These are phyloP conservation scores for Cinnamomum micranthum DNA, from an alignment of 164 flowering plant species.

Conservation along the genomic window DNA sequence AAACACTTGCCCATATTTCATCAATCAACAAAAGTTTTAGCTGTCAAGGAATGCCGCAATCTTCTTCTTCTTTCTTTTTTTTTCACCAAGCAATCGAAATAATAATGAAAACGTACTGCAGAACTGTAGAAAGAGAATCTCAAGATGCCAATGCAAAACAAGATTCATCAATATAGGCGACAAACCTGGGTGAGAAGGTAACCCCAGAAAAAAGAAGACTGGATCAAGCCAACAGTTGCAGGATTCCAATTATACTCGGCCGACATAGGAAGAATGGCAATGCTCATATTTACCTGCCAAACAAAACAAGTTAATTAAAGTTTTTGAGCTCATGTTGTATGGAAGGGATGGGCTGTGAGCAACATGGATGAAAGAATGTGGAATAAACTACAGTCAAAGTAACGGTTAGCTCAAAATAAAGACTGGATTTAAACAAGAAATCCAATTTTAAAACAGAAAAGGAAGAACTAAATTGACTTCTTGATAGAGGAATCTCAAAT, in stretches of 20 bases:
- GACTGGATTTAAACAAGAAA: neutral
- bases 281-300: slow-evolving; percentile 96
- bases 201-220: slow-evolving; percentile 98
- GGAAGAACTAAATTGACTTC: neutral
- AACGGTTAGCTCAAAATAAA: neutral
- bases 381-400: neutral
- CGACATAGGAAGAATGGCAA: slow-evolving; percentile 98
- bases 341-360: neutral
- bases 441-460: no score
- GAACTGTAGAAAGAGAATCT: neutral
- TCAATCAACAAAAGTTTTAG: neutral
- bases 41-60: neutral
- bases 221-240: slow-evolving; percentile 88
- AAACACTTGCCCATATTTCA: neutral
- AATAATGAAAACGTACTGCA: neutral
- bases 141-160: neutral
- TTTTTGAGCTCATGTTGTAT: neutral
- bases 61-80: neutral
- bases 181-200: slow-evolving; percentile 94
- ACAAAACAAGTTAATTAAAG: neutral
- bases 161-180: neutral
- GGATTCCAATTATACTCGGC: slow-evolving; percentile 83
- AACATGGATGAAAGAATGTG: neutral
- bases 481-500: neutral
- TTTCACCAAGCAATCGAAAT: neutral